Conservation (phyloP, 2,329 filamentous ascomycete genomes). For the Ceratocystis colombiana region DNA sequence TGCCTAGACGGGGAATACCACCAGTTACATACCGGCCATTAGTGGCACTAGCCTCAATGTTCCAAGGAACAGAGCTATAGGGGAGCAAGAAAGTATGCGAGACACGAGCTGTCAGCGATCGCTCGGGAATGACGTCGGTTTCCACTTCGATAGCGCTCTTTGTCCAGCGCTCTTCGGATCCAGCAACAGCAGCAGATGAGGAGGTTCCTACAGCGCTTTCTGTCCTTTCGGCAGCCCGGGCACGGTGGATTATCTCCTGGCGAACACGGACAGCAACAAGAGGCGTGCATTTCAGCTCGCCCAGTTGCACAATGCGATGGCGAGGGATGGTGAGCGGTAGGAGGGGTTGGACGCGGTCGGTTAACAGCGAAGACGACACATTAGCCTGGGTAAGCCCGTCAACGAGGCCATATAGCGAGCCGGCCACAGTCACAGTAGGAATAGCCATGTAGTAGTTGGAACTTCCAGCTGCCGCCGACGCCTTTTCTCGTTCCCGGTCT, state of each 20-base stretch:
- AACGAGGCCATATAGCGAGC: slow-evolving; percentile 36
- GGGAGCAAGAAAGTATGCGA: slow-evolving; percentile 32
- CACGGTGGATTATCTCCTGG: slow-evolving; percentile 33
- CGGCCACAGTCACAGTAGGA: slow-evolving; percentile 35
- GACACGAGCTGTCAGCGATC: slow-evolving; percentile 34
- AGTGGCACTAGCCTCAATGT: slow-evolving; percentile 34
- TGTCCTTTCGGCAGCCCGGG: slow-evolving; percentile 3
- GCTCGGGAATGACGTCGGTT: slow-evolving; percentile 35
- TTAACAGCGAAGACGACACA: slow-evolving; percentile 32
- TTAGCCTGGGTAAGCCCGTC: slow-evolving; percentile 29
- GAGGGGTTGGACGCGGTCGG: slow-evolving; percentile 36
- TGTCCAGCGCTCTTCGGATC: slow-evolving; percentile 23
- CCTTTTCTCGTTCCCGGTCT: slow-evolving; percentile 20
- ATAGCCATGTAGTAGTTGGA: slow-evolving; percentile 26
- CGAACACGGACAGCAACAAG: slow-evolving; percentile 34
- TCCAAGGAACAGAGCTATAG: slow-evolving; percentile 30
- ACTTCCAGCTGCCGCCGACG: background rate
- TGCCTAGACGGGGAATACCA: slow-evolving; percentile 30
- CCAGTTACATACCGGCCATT: slow-evolving; percentile 26
- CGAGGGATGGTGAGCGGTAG: slow-evolving; percentile 33
- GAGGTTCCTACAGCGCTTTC: background rate
- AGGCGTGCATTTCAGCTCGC: slow-evolving; percentile 35
- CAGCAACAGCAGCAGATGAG: background rate
- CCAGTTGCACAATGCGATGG: slow-evolving; percentile 33
- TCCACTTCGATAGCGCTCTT: slow-evolving; percentile 33